Base-by-base conservation (phyloP, 2,329 filamentous ascomycete genomes). In the Graphium sp. region DNA sequence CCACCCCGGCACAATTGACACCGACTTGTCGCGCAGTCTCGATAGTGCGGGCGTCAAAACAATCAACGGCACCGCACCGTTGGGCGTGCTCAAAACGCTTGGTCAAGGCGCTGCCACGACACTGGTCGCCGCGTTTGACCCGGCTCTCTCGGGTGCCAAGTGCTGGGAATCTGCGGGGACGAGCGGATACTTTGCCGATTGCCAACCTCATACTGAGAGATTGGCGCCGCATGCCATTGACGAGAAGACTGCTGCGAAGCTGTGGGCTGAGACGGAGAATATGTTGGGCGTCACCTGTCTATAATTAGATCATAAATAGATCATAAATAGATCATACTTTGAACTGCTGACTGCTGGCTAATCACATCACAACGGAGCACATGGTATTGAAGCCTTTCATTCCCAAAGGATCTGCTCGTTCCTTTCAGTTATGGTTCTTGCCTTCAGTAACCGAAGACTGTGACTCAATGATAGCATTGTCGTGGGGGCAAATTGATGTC, bases 71-170 rank as follows among this genome's bases (percentile, higher is more conserved):
- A 4, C 12, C 10, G 13, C 24, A 20, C 22, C 24, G 17, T 20
- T 20, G 17, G 22, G 14, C 2, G 13, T 21, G 14, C 16, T 21
- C 19, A 32, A 30, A 12, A 36, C 34, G 9, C 22, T 35, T 7
- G 29, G 28, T 14, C 31, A 40, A 14, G 37, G 37, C 17, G 33
- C 36, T 3, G 34, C 38, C 9, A 37, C 38, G 4, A 35, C 29
- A 11, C 18, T 39, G 6, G 37, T 39, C 6, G 35, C 35, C 11
- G 38, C 37, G 4, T 35, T 40, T 19, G 38, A 40, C 14, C 35
- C 37, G 5, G 26, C 21, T 7, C 29, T 40, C 19, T n/a, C n/a
- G n/a, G n/a, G n/a, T n/a, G n/a, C n/a, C n/a, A n/a, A n/a, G n/a
- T n/a, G n/a, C n/a, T n/a, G n/a, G n/a, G n/a, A n/a, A n/a, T n/a